Conservation (phyloP, 2,329 filamentous ascomycete species). For the Aspergillus cejpii region DNA sequence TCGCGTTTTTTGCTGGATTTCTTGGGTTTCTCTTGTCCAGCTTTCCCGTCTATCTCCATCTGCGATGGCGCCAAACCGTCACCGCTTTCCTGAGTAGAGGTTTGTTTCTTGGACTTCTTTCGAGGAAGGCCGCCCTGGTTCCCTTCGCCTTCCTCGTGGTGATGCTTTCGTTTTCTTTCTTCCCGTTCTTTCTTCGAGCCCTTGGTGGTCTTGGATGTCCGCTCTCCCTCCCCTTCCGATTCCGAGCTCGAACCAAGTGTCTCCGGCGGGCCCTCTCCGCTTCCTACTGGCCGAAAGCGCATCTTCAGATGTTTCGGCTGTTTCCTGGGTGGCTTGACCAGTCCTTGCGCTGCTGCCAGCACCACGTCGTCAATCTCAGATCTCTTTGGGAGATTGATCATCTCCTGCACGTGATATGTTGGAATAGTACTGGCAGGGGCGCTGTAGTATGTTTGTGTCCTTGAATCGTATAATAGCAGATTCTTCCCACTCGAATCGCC, state of each 20-base stretch:
- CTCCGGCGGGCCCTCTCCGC: slow-evolving; percentile 26
- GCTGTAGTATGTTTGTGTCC: slow-evolving; percentile 30
- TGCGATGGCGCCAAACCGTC: slow-evolving; percentile 11
- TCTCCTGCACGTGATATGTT: slow-evolving; percentile 35
- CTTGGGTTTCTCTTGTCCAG: slow-evolving; percentile 26
- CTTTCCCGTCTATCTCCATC: slow-evolving; percentile 20
- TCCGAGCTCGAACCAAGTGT: slow-evolving; percentile 34
- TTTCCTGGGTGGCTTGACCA: slow-evolving; percentile 33
- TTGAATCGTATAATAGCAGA: slow-evolving; percentile 34
- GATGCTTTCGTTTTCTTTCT: slow-evolving; percentile 36
- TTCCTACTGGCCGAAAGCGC: slow-evolving; percentile 42
- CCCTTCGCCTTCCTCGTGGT: slow-evolving; percentile 26
- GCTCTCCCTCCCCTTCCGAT: slow-evolving; percentile 33
- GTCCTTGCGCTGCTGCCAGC: slow-evolving; percentile 21
- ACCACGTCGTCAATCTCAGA: slow-evolving; percentile 20
- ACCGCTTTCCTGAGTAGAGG: neutral
- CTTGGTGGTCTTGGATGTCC: slow-evolving; percentile 27
- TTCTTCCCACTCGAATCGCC: slow-evolving; percentile 26
- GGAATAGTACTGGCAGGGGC: slow-evolving; percentile 23
- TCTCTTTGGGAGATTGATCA: slow-evolving; percentile 29
- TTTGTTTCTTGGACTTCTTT: slow-evolving; percentile 39
- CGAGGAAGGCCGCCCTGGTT: slow-evolving; percentile 22
- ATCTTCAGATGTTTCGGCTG: slow-evolving; percentile 42
- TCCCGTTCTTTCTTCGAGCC: slow-evolving; percentile 23
- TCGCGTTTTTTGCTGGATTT: slow-evolving; percentile 33